Base-by-base conservation (phyloP, 129 eudicot genomes). In the Flaveria brownii region DNA sequence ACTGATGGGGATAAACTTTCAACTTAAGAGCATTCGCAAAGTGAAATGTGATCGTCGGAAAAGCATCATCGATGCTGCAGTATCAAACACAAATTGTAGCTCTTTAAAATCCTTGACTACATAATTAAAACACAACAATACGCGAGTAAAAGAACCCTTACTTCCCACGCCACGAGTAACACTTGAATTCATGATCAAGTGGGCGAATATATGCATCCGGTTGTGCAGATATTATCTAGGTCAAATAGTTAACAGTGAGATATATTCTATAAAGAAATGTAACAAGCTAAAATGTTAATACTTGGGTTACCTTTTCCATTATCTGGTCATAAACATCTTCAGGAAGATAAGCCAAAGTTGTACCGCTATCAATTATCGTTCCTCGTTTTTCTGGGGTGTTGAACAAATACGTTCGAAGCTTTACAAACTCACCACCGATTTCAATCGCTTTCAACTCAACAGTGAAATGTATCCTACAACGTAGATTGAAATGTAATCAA, bases 281-380 rank as follows among this genome's bases (percentile, higher is more conserved):
- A 20, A 57, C 45, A 28, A 28, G 55, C 14, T 17, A 10, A 72
- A 46, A 73, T 70, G 46, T 45, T 26, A 69, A 43, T 2, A 43
- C 54, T 4, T 55, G 5, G 22, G 36, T 74, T 79, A 80, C 97
- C 96, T 64, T 82, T 16, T 63, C 15, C 83, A 92, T 62, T 63
- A 92, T 11, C 64, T 85, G 86, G 55, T 56, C 73, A 78, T 82
- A 86, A 73, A 88, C 71, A 50, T 76, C 86, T 51, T 89, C 80
- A n/a, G 96, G 96, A 78, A 92, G 91, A 88, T 92, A 92, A 36
- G 98, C 98, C 86, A 92, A 84, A 23, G 98, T 92, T 55, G 98
- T 88, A 49, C 98, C 98, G 61, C 98, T 92, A 70, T 92, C 96
- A 60, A 92, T 84, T 56, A 92, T 86, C 7, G 96, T 84, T 80